A percentile compares a stretch with the other conserved stretches of the same genome.
Conservation (phyloP, 306 rosid genomes). For the Quercus alba region DNA sequence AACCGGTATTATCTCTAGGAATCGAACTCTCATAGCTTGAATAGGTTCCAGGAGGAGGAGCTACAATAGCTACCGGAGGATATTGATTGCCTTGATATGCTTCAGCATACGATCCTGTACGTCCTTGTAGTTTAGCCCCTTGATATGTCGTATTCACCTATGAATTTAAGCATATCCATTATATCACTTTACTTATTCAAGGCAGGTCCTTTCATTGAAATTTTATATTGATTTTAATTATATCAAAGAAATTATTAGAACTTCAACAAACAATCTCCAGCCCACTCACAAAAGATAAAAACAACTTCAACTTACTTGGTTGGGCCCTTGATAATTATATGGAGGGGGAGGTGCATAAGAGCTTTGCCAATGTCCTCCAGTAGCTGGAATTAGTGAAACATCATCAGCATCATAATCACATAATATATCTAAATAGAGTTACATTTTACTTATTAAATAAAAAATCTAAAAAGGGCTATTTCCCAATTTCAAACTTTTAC, state of each 20-base stretch:
- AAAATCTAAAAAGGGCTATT: too few relatives aligned
- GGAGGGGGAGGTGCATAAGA: constrained; percentile 15
- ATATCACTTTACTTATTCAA: not conserved
- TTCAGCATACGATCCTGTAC: constrained; percentile 21
- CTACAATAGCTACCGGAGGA: too few relatives aligned
- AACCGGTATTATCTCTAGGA: too few relatives aligned
- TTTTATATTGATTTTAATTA: not conserved
- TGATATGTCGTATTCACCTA: constrained; percentile 15
- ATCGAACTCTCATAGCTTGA: too few relatives aligned
- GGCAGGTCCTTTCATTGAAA: not conserved
- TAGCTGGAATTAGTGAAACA: constrained; percentile 22
- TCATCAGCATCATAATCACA: constrained; percentile 1
- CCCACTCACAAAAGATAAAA: not conserved
- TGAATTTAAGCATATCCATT: not conserved
- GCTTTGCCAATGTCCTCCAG: constrained; percentile 5
- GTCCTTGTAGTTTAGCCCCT: constrained; percentile 12
- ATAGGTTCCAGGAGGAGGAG: too few relatives aligned
- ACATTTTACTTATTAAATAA: too few relatives aligned
- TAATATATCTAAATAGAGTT: not conserved
- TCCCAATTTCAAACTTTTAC: not conserved
- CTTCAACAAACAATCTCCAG: not conserved
- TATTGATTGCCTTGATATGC: constrained; percentile 13
- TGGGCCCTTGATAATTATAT: constrained; percentile 10
- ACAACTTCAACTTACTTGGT: constrained; percentile 34
- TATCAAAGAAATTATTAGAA: not conserved